Conservation (phyloP, 2,329 filamentous ascomycete genomes). For the Sporothrix protearum region DNA sequence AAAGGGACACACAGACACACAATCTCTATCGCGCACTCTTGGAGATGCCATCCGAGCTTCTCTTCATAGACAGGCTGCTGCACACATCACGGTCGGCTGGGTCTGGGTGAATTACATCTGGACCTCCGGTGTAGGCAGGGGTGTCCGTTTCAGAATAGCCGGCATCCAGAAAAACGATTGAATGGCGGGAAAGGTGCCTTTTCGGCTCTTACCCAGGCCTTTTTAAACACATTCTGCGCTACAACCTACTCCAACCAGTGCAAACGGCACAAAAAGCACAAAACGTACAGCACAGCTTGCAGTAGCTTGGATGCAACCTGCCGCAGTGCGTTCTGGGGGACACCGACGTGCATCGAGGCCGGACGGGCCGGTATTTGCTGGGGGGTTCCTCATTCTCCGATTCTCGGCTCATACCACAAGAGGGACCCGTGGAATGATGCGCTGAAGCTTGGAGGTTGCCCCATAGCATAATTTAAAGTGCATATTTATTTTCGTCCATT, state of each 20-base stretch:
- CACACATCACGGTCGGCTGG: background rate
- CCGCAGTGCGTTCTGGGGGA: background rate
- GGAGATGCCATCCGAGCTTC: background rate
- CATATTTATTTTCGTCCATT: background rate
- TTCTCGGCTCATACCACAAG: background rate
- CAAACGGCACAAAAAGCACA: background rate
- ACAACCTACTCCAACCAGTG: background rate
- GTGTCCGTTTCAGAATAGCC: background rate
- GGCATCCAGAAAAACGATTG: too few relatives aligned
- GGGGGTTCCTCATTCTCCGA: background rate
- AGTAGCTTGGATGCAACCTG: constrained; percentile 1
- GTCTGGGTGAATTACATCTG: background rate
- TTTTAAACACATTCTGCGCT: background rate
- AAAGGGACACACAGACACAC: background rate
- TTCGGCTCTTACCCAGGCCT: background rate
- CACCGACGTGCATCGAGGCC: background rate
- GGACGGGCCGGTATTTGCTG: background rate
- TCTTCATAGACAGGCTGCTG: background rate
- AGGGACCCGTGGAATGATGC: background rate
- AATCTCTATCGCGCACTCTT: background rate
- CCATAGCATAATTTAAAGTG: background rate
- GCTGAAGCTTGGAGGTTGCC: too few relatives aligned
- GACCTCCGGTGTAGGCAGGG: background rate
- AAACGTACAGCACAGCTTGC: background rate
- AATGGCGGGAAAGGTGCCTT: background rate